phyloP scores from a whole-genome alignment of 2,329 filamentous ascomycete genomes.

The Diaporthe destruens region DNA sequence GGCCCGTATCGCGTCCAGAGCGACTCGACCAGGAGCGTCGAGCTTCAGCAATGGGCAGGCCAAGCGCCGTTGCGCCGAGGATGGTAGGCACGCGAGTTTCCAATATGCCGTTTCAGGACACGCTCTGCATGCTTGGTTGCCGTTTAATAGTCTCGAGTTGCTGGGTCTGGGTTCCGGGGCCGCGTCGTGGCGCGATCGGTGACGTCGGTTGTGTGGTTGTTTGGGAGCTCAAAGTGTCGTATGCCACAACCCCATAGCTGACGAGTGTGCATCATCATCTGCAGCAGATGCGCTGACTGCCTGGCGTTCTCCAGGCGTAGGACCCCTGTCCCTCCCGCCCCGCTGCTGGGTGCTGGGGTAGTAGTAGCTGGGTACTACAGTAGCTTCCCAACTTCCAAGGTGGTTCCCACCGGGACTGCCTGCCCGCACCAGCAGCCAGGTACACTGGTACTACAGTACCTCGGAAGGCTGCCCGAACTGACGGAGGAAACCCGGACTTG shows the following conservation, averaged over 20 bases:
- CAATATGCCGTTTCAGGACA: background rate
- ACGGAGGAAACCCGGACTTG: slow-evolving; percentile 20
- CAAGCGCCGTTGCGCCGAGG: slow-evolving; percentile 23
- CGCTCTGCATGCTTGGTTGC: slow-evolving; percentile 4
- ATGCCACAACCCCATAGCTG: background rate
- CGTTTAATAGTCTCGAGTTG: background rate
- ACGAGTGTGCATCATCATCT: slow-evolving; percentile 16
- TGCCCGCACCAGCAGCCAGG: background rate
- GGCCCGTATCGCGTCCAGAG: background rate
- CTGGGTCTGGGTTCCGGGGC: background rate
- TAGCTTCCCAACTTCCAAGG: too few species aligned
- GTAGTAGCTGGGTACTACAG: too few species aligned
- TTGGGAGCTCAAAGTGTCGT: background rate
- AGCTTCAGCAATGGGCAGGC: slow-evolving; percentile 13
- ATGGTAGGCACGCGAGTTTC: background rate
- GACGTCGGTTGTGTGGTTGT: background rate
- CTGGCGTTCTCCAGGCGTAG: background rate
- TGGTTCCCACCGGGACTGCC: slow-evolving; percentile 14
- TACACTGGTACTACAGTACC: background rate
- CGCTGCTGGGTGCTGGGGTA: slow-evolving; percentile 33
- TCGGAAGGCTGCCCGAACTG: slow-evolving; percentile 11
- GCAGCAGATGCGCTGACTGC: background rate
- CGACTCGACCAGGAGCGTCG: slow-evolving; percentile 23
- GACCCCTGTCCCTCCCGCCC: slow-evolving; percentile 24
- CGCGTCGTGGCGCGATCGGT: background rate